Evolutionary conservation across 2,329 filamentous ascomycete genomes (phyloP).

Genomic region (Ambrosiella cleistominuta): DNA sequence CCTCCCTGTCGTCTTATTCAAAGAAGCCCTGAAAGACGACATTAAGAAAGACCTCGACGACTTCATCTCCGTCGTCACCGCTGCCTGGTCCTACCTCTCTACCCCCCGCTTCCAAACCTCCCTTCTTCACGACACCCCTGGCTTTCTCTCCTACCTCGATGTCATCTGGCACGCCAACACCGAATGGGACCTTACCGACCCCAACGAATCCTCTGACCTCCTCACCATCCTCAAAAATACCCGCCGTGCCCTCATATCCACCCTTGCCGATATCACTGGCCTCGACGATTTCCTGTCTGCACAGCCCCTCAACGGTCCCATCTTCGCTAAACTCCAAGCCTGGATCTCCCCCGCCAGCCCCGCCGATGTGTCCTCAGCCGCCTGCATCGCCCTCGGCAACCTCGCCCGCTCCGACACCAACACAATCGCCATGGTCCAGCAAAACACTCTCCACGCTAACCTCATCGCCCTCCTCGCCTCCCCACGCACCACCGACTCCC

Average conservation of each 20-base stretch:
- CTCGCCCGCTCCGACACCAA: conserved; percentile 39
- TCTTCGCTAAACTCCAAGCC: conserved; percentile 25
- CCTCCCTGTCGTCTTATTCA: conserved; percentile 33
- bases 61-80: conserved; percentile 33
- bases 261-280: conserved; percentile 35
- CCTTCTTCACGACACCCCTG: conserved; percentile 24
- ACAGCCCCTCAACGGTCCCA: conserved; percentile 26
- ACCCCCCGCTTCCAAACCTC: conserved; percentile 32
- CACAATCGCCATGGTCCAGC: conserved; percentile 32
- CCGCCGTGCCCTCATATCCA: conserved; percentile 17
- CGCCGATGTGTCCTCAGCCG: conserved; percentile 33
- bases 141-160: conserved; percentile 15
- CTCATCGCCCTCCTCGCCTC: conserved; percentile 29
- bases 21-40: conserved; percentile 26
- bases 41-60: conserved; percentile 32
- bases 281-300: conserved; percentile 27
- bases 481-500: conserved; percentile 24
- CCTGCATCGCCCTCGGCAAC: conserved; percentile 44
- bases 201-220: conserved; percentile 28
- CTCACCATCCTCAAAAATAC: conserved; percentile 26
- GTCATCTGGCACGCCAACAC: conserved; percentile 3
- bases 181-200: conserved; percentile 17
- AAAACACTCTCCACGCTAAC: conserved; percentile 24
- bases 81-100: conserved; percentile 38
- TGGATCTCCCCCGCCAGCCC: conserved; percentile 28